Base-by-base conservation (phyloP, 2,329 filamentous ascomycete species). In the Cercospora nicotianae region DNA sequence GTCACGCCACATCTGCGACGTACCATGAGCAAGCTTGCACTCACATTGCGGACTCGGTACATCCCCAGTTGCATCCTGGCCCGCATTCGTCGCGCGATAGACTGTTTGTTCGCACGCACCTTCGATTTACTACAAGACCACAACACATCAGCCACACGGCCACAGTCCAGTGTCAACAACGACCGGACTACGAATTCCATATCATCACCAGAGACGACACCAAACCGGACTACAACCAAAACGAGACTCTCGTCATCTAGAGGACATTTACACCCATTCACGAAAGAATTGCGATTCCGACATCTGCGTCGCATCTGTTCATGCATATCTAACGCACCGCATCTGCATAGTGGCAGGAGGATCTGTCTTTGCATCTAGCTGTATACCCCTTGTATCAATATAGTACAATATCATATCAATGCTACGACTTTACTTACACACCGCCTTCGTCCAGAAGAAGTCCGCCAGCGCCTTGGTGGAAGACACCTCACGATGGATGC, bases 381-480 rank as follows among this genome's bases (percentile, higher is more conserved):
- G 48, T 55, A 55, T 55, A 55, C 48, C 48, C 48, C 48, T 55
- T 55, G 48, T 55, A 55, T 55, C 48, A 30, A 26, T 55, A 55
- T 55, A 55, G 23, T 28, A 28, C 23, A 55, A 16, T 10, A 28
- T 55, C 23, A 42, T 13, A 55, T 8, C 23, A 55, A 55, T 55
- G 26, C 48, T 8, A 55, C 48, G 48, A 55, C 1, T 16, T 13
- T 53, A 26, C 23, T 28, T 55, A 16, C 10, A 8, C 28, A 9
- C 13, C 48, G 20, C 16, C 48, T 55, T 10, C 48, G 2, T 30
- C n/a, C 48, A 16, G 7, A 55, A 9, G 23, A 7, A 30, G 12
- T 30, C 3, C 23, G 48, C 13, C 5, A 16, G 3, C 20, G 23
- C 10, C 18, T 23, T 13, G 9, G 12, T 1, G 12, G 23, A 10